Evolutionary conservation across 176 grass and related monocot genomes (phyloP).

Genomic region (Leersia perrieri): DNA sequence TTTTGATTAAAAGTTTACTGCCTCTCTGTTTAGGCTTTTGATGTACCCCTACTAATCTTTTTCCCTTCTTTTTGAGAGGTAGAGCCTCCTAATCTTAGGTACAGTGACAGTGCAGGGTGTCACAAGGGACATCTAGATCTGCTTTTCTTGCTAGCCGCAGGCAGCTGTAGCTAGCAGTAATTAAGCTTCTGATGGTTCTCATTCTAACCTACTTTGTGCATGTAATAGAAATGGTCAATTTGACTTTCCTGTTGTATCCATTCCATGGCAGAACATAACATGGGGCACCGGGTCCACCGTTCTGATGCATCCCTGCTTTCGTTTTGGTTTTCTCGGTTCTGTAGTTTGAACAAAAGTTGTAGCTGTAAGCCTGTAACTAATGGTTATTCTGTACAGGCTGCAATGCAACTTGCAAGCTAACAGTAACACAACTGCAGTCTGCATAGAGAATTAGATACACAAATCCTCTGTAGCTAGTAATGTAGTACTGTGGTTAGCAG

Average conservation of each 20-base stretch:
- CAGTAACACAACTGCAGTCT: neutral
- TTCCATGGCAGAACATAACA: neutral
- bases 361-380: neutral
- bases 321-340: neutral
- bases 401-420: neutral
- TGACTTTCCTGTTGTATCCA: conserved; percentile 1
- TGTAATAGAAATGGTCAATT: neutral
- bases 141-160: conserved; percentile 29
- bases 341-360: conserved; percentile 17
- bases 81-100: conserved; percentile 23
- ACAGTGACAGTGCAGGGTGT: conserved; percentile 29
- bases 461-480: neutral
- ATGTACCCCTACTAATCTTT: conserved; percentile 27
- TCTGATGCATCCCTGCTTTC: neutral
- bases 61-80: neutral
- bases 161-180: neutral
- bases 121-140: conserved; percentile 12
- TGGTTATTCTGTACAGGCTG: neutral
- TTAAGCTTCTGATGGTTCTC: neutral
- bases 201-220: neutral
- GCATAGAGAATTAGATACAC: neutral
- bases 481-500: neutral
- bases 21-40: conserved; percentile 45
- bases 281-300: conserved; percentile 1
- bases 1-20: conserved; percentile 47